These are phyloP conservation scores for Penicillium sp. DNA, from an alignment of 2,329 filamentous ascomycete genomes.

Conservation along the genomic window DNA sequence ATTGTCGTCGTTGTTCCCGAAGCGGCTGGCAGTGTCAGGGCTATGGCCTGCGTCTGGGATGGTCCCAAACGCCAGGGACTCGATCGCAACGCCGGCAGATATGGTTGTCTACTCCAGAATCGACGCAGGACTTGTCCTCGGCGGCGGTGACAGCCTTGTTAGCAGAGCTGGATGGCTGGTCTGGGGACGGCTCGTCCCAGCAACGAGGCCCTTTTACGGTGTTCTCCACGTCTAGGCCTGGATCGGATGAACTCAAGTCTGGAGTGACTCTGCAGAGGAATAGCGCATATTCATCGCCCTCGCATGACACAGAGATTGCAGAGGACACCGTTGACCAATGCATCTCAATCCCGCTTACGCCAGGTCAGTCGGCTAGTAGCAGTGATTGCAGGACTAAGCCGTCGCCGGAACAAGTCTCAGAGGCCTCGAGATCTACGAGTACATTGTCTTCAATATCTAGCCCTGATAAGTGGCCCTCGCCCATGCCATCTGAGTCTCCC, in stretches of 20 bases:
- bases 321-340: not conserved
- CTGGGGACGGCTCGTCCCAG: constrained; percentile 21
- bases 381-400: not conserved
- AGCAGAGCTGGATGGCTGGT: constrained; percentile 28
- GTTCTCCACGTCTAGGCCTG: constrained; percentile 23
- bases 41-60: constrained; percentile 33
- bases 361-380: not conserved
- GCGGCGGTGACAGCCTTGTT: constrained; percentile 27
- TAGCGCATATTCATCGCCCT: not conserved
- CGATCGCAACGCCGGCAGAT: constrained; percentile 28
- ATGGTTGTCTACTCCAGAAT: constrained; percentile 13
- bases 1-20: constrained; percentile 30
- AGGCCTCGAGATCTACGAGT: not conserved
- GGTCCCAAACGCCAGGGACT: constrained; percentile 24
- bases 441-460: not conserved
- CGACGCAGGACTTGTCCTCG: constrained; percentile 21
- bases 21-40: constrained; percentile 32
- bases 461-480: not conserved
- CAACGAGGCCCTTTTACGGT: constrained; percentile 35
- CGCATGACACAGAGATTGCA: not conserved
- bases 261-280: not conserved
- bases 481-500: not conserved
- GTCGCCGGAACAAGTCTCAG: not conserved
- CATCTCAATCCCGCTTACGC: not conserved
- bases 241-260: not conserved